phyloP scores from a whole-genome alignment of 2,329 filamentous ascomycete species.

The Penicillium sp. region DNA sequence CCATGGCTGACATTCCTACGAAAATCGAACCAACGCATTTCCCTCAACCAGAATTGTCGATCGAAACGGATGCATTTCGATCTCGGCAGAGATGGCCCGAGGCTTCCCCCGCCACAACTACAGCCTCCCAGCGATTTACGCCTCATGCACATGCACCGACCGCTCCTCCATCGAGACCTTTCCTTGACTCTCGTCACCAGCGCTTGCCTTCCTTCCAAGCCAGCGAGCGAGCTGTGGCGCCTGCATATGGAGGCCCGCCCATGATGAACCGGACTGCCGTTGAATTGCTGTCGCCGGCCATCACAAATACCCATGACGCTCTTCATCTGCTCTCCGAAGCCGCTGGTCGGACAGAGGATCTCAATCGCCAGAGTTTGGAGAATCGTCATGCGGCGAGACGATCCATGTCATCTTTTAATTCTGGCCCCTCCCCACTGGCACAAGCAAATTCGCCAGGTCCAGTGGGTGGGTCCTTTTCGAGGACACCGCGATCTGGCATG shows the following conservation, averaged over 20 bases:
- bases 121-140: constrained; percentile 23
- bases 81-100: constrained; percentile 29
- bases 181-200: constrained; percentile 24
- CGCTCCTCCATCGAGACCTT: constrained; percentile 21
- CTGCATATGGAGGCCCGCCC: constrained; percentile 46
- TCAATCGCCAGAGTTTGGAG: constrained; percentile 44
- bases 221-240: constrained; percentile 18
- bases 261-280: constrained; percentile 56
- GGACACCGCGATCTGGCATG: constrained; percentile 37
- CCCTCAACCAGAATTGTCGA: constrained; percentile 21
- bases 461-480: constrained; percentile 30
- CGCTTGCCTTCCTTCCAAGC: constrained; percentile 23
- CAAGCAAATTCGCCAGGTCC: constrained; percentile 32
- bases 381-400: constrained; percentile 39
- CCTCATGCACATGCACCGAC: constrained; percentile 20
- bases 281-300: constrained; percentile 56
- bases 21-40: constrained; percentile 24
- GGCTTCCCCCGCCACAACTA: constrained; percentile 17
- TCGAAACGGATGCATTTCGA: constrained; percentile 21
- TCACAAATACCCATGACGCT: constrained; percentile 89
- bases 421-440: constrained; percentile 32
- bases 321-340: constrained; percentile 88
- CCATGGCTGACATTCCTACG: constrained; percentile 17
- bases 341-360: constrained; percentile 49
- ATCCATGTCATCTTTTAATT: constrained; percentile 36